These are phyloP conservation scores for Agastache rugosa DNA, from an alignment of 257 asterid species.

Conservation along the genomic window DNA sequence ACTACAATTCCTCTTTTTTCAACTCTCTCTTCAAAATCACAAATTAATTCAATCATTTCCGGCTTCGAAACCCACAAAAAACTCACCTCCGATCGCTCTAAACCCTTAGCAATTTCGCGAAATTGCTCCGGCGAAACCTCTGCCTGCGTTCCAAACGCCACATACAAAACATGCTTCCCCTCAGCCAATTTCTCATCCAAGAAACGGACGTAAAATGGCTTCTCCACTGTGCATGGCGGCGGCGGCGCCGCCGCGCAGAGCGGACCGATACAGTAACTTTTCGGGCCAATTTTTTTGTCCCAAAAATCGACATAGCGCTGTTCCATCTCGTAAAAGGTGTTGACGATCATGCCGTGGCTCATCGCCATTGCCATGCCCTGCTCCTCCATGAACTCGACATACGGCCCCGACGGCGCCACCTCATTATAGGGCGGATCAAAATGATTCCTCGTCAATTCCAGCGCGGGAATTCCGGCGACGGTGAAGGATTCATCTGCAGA, in stretches of 20 bases:
- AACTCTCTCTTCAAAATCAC: constrained; percentile 43
- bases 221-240: neutral
- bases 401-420: constrained; percentile 57
- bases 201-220: constrained; percentile 42
- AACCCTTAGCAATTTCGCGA: constrained; percentile 55
- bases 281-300: constrained; percentile 57
- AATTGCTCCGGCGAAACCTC: constrained; percentile 58
- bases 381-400: constrained; percentile 56
- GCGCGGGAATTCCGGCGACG: constrained; percentile 48
- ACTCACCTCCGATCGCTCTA: constrained; percentile 53
- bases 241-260: constrained; percentile 47
- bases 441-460: constrained; percentile 59
- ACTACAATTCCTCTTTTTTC: constrained; percentile 52
- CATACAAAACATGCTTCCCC: constrained; percentile 57
- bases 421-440: constrained; percentile 58
- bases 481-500: constrained; percentile 51
- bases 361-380: constrained; percentile 37
- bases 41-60: neutral
- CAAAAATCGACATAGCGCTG: constrained; percentile 49
- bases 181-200: constrained; percentile 47
- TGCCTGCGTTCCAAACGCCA: constrained; percentile 83
- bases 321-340: constrained; percentile 63
- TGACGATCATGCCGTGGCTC: constrained; percentile 62
- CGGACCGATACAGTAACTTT: constrained; percentile 67
- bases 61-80: constrained; percentile 68